Base-by-base conservation (phyloP, 495 filamentous ascomycete genomes). In the Tuber umbilicatum region DNA sequence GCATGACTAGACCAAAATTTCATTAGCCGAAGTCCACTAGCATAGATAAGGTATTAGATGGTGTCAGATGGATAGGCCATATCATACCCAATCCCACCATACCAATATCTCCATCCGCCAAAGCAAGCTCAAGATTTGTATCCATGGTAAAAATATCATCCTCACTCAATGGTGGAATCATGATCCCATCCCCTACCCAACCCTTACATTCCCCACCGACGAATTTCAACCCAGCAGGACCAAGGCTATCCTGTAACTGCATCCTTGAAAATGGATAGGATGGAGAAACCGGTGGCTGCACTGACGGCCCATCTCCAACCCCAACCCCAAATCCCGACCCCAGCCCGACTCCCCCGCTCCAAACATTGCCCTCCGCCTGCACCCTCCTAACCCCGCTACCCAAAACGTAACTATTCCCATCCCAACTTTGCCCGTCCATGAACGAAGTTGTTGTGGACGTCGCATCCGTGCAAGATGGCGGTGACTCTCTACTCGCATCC, bases 141-240 rank as follows among this genome's bases (percentile, higher is more conserved):
- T 79, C 78, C 70, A 75, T 75, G 31, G 14, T 70, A 72, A 74
- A 60, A 47, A 75, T 73, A 78, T 69, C 41, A 78, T 35, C 68
- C 37, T 40, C 42, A 27, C 23, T 21, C 55, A 50, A 42, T 23
- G 42, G 47, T 70, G 75, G 50, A 70, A 77, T 71, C 55, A 72
- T 47, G 40, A 68, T 35, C 40, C 31, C 45, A 71, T 42, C 55
- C 21, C 27, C 41, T 27, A 0, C 16, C 60, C 5, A 42, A 60
- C 60, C 19, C 67, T 27, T 69, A 23, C 70, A 67, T 40, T 70
- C 73, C 68, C 73, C 73, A 4, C 70, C 47, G 9, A 79, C 38
- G 4, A 76, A 70, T 40, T 31, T 60, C 37, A 76, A 45, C 42
- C 31, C 41, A 21, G 70, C 47, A 69, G 70, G 55, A 10, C 67